Percentiles rank a stretch among this genome's conserved stretches.
Evolutionary conservation across 2,329 filamentous ascomycete species (phyloP).

Genomic region (Penicillium crustosum): DNA sequence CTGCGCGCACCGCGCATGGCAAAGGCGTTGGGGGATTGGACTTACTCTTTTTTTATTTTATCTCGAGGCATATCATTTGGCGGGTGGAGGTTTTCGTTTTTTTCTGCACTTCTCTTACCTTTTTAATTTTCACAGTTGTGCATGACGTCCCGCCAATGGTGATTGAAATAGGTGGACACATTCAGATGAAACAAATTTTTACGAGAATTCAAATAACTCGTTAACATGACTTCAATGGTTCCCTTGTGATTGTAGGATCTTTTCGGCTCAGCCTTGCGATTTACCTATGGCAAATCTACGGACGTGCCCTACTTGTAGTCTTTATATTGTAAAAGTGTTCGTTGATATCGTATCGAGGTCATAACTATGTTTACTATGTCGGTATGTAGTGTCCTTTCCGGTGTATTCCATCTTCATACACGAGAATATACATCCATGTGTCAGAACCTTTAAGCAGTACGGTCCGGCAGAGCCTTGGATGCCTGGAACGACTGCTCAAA

Average conservation of each 20-base stretch:
- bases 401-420: not conserved
- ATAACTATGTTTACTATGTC: not conserved
- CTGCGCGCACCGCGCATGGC: constrained; percentile 7
- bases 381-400: not conserved
- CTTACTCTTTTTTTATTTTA: not conserved
- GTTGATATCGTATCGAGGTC: not conserved
- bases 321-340: not conserved
- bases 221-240: not conserved
- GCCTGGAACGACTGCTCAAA: constrained; percentile 86
- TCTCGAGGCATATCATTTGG: constrained; percentile 7
- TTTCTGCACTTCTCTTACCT: not conserved
- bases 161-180: not conserved
- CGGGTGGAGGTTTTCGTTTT: constrained; percentile 3
- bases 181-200: not conserved
- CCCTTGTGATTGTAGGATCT: not conserved
- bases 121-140: not conserved
- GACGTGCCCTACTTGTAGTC: not conserved
- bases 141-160: not conserved
- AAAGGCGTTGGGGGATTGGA: constrained; percentile 9
- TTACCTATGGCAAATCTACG: not conserved
- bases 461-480: constrained; percentile 42
- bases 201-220: not conserved
- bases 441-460: constrained; percentile 10
- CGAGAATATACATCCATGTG: constrained; percentile 46
- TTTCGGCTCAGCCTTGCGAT: not conserved